Conservation (phyloP, 805 yeast species). For the Saccharomycopsis sp. region DNA sequence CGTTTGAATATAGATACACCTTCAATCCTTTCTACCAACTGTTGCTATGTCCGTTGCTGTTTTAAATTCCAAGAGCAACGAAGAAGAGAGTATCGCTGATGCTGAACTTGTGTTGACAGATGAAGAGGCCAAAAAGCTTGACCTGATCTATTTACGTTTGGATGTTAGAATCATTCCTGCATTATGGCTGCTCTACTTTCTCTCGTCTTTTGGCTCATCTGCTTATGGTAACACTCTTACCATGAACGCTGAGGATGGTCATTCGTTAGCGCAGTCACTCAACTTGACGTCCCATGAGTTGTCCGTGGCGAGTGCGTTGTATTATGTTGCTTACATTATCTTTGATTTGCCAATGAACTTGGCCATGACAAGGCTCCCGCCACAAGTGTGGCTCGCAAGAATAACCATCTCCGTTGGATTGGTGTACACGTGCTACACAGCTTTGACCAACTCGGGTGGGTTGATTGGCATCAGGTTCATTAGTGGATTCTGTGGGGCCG, state of each 20-base stretch:
- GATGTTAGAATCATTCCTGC: constrained; percentile 75
- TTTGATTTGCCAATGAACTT: constrained; percentile 87
- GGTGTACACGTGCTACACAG: constrained; percentile 66
- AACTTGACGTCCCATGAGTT: constrained; percentile 45
- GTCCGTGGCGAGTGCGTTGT: constrained; percentile 70
- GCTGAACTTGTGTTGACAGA: constrained; percentile 20
- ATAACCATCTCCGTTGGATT: constrained; percentile 70
- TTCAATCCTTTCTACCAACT: no score
- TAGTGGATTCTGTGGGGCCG: constrained; percentile 73
- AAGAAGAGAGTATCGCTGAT: background rate
- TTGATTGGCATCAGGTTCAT: constrained; percentile 63
- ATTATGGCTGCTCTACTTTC: constrained; percentile 67
- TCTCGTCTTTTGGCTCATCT: constrained; percentile 68
- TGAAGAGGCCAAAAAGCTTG: constrained; percentile 33
- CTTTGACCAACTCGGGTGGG: constrained; percentile 47
- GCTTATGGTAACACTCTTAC: constrained; percentile 75
- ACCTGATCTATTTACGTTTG: constrained; percentile 49
- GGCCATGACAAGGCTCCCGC: constrained; percentile 72
- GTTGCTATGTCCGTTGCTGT: no score
- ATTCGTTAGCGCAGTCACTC: constrained; percentile 49
- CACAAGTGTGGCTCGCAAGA: constrained; percentile 78
- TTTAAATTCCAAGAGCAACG: no score
- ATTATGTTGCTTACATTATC: constrained; percentile 73
- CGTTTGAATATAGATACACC: no score
- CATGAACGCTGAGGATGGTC: constrained; percentile 57